Conservation (phyloP, 2,329 filamentous ascomycete genomes). For the Xylariaceae sp. region DNA sequence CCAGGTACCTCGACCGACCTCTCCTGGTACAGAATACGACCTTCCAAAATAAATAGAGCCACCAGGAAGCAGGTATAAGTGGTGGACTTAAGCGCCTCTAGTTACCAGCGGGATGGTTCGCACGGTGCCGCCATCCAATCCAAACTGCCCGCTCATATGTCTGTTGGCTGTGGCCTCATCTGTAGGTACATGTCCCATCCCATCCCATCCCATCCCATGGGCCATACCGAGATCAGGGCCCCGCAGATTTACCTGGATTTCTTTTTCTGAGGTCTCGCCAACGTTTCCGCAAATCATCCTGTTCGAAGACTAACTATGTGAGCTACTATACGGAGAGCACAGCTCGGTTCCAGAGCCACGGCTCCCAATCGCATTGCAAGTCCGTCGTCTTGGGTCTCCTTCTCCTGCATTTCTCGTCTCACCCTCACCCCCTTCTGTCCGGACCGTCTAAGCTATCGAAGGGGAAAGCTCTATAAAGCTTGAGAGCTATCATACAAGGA, state of each 20-base stretch:
- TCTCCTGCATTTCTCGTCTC: background rate
- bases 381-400: background rate
- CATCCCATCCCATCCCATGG: too few relatives aligned
- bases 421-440: background rate
- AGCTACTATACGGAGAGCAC: background rate
- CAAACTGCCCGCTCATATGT: background rate
- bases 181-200: too few relatives aligned
- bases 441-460: background rate
- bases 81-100: background rate
- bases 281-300: background rate
- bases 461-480: background rate
- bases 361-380: background rate
- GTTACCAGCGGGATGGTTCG: constrained; percentile 14
- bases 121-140: constrained; percentile 1
- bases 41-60: constrained; percentile 6
- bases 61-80: background rate
- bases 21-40: constrained; percentile 11
- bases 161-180: too few relatives aligned
- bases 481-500: background rate
- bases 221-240: background rate
- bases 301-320: too few relatives aligned
- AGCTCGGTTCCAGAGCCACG: background rate
- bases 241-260: background rate
- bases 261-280: background rate
- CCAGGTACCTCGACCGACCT: background rate